Base-by-base conservation (phyloP, 2,329 filamentous ascomycete genomes). In the Alternaria burnsii region DNA sequence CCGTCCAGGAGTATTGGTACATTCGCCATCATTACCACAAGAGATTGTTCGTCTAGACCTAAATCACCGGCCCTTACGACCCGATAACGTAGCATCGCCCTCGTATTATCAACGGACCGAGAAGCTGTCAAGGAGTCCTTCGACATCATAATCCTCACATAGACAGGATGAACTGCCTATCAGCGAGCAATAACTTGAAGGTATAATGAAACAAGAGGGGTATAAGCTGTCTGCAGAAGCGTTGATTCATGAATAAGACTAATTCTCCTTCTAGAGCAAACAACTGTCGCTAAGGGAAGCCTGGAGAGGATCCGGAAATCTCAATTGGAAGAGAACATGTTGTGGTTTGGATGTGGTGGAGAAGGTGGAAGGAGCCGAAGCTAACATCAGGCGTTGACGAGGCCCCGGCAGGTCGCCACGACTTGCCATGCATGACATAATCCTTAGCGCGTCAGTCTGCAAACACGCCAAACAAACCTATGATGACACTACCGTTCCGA, bases 401-500 rank as follows among this genome's bases (percentile, higher is more conserved):
- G 32, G 12, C 12, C 32, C 32, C 32, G 32, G 55, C 41, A 47
- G 43, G 52, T 44, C 50, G 56, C 12, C 30, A 14, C 44, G 48
- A 58, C 16, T 44, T 46, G 41, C 55, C 8, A 6, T 40, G 55
- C 3, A 55, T 51, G 40, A 48, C 46, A 59, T 51, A 46, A 57
- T 26, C 11, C 41, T 32, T 60, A 52, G 53, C 58, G 53, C 53
- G 58, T 16, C 32, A 14, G 47, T 43, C 26, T 62, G 54, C 67
- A 71, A 71, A 71, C 66, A 68, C 30, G 28, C 47, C 70, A 72
- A 71, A 72, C 69, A 69, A 30, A 18, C 4, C 4, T 41, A 16
- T 61, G 24, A 74, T 74, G 71, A 72, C 71, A 72, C 65, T 67
- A 73, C 63, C 66, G 67, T 55, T 55, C 44, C 52, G 36, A 47